These are phyloP conservation scores for Picea abies DNA, from an alignment of 83 land plant species.

Conservation along the genomic window DNA sequence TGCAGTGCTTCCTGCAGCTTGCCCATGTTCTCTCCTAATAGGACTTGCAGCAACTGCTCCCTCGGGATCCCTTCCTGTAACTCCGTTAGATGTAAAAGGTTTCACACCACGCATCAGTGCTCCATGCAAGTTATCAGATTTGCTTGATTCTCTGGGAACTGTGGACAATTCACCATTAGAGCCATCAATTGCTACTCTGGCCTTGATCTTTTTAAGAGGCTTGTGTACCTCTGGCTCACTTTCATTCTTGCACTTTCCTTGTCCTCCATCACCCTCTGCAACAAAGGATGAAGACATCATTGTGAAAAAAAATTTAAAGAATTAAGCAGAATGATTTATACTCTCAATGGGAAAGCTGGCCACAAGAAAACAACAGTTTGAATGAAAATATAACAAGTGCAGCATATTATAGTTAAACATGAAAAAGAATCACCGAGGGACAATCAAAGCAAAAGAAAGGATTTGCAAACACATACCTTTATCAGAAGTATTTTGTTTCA, in stretches of 20 bases:
- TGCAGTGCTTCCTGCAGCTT: conserved; percentile 32
- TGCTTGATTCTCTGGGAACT: conserved; percentile 20
- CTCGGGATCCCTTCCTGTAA: conserved; percentile 31
- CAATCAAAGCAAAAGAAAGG: neutral
- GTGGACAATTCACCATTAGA: conserved; percentile 20
- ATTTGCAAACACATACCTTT: conserved; percentile 37
- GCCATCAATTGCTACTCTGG: conserved; percentile 8
- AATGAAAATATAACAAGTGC: neutral
- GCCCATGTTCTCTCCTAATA: conserved; percentile 16
- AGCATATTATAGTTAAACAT: neutral
- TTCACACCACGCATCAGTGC: conserved; percentile 12
- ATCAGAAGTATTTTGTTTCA: conserved; percentile 30
- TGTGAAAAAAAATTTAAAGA: neutral
- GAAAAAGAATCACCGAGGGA: neutral
- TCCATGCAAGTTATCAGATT: conserved; percentile 17
- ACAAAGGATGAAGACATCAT: conserved; percentile 1
- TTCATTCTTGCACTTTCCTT: conserved; percentile 37
- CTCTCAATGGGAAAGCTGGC: neutral
- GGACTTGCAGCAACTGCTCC: conserved; percentile 7
- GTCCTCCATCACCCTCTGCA: conserved; percentile 26
- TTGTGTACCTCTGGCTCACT: conserved; percentile 31
- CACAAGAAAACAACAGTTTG: neutral
- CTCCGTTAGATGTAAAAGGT: conserved; percentile 40
- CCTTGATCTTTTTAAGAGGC: conserved; percentile 47
- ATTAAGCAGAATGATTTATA: neutral